A percentile compares a stretch with the other conserved stretches of the same genome.
phyloP scores from a whole-genome alignment of 305 asterid species.

The Fraxinus dipetala region DNA sequence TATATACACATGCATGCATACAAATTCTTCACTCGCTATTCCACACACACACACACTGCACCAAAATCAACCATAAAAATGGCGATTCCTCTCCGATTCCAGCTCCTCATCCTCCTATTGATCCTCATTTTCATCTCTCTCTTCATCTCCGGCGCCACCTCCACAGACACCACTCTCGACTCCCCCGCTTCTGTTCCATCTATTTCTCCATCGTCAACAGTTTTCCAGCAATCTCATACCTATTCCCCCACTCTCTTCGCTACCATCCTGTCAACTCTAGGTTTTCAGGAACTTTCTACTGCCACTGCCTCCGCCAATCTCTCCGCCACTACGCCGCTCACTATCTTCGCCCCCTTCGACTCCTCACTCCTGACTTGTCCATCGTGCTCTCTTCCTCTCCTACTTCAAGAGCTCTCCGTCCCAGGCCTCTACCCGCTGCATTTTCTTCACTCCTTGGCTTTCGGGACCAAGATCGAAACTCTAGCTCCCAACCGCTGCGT shows the following conservation, averaged over 20 bases:
- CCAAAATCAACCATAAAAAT: conserved; percentile 28
- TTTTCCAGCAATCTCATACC: conserved; percentile 29
- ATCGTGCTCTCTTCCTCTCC: conserved; percentile 54
- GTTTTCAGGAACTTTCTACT: conserved; percentile 67
- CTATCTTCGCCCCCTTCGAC: conserved; percentile 77
- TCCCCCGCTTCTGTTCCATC: conserved; percentile 22
- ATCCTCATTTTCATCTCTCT: conserved; percentile 47
- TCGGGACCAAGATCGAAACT: conserved; percentile 77
- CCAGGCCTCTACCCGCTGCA: conserved; percentile 64
- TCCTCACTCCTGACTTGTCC: conserved; percentile 62
- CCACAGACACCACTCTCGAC: conserved; percentile 14
- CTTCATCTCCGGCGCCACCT: conserved; percentile 46
- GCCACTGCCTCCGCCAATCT: conserved; percentile 44
- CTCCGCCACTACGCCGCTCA: conserved; percentile 60
- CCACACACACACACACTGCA: neutral
- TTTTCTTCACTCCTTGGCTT: conserved; percentile 54
- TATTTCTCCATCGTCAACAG: conserved; percentile 34
- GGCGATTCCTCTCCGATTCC: conserved; percentile 51
- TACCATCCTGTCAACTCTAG: conserved; percentile 59
- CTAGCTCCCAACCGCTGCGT: conserved; percentile 64
- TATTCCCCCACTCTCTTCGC: conserved; percentile 48
- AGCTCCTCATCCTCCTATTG: conserved; percentile 36
- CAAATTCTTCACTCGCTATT: neutral
- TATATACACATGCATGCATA: neutral
- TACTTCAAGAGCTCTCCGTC: conserved; percentile 68